Conservation (phyloP, 2,329 filamentous ascomycete species). For the Hypoxylon sp. region DNA sequence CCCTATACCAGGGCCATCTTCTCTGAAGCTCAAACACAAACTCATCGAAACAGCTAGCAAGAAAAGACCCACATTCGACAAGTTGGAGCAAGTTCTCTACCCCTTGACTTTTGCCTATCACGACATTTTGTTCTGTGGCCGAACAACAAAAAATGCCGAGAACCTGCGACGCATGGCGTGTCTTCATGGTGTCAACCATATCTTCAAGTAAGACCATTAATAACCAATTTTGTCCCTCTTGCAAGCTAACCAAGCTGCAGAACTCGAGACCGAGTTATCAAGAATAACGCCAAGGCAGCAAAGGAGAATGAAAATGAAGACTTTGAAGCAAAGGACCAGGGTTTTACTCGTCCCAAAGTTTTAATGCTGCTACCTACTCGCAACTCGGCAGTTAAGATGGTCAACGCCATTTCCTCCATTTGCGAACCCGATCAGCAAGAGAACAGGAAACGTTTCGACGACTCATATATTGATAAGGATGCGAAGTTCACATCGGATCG, state of each 20-base stretch:
- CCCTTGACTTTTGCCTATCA: constrained; percentile 82
- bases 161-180: constrained; percentile 76
- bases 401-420: constrained; percentile 79
- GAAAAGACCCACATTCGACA: constrained; percentile 65
- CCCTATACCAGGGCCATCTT: constrained; percentile 52
- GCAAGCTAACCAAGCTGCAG: constrained; percentile 48
- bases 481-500: constrained; percentile 76
- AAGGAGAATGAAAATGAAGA: constrained; percentile 70
- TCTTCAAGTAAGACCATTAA: constrained; percentile 72
- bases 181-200: constrained; percentile 88
- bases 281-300: constrained; percentile 84
- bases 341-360: constrained; percentile 93
- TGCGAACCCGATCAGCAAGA: constrained; percentile 90
- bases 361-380: constrained; percentile 90
- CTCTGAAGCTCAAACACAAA: constrained; percentile 74
- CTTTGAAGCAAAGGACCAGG: constrained; percentile 86
- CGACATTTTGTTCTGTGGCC: constrained; percentile 79
- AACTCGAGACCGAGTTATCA: constrained; percentile 89
- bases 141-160: constrained; percentile 73
- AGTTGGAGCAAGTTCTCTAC: constrained; percentile 70
- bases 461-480: constrained; percentile 77
- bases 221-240: background rate
- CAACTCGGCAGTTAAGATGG: constrained; percentile 80
- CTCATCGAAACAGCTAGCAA: constrained; percentile 64
- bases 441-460: constrained; percentile 91